A percentile compares a stretch with the other conserved stretches of the same genome.
Conservation (phyloP, 208 protist species). For the Trypanosoma cruzi region DNA sequence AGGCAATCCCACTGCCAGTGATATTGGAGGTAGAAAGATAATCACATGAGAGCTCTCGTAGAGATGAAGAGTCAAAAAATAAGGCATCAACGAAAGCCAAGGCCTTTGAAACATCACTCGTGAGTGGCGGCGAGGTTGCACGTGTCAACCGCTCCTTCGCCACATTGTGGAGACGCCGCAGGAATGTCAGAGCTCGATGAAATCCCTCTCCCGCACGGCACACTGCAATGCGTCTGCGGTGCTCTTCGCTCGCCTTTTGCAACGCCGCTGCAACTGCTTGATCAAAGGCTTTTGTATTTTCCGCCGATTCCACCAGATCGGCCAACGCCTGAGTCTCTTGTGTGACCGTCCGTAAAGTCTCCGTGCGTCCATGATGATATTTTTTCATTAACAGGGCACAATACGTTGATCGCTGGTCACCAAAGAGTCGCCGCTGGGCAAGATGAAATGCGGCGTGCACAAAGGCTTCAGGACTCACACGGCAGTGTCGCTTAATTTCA, state of each 20-base stretch:
- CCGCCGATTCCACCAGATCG: background rate
- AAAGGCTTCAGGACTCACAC: conserved; percentile 32
- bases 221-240: conserved; percentile 9
- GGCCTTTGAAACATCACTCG: conserved; percentile 7
- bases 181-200: conserved; percentile 19
- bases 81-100: conserved; percentile 3
- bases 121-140: background rate
- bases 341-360: conserved; percentile 25
- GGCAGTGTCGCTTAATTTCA: conserved; percentile 29
- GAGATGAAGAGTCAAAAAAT: conserved; percentile 21
- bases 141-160: conserved; percentile 10
- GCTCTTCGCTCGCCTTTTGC: conserved; percentile 15
- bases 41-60: conserved; percentile 24
- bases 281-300: conserved; percentile 5
- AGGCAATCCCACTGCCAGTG: conserved; percentile 18
- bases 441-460: conserved; percentile 33
- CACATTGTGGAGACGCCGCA: conserved; percentile 18
- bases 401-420: conserved; percentile 30
- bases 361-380: conserved; percentile 29
- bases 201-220: conserved; percentile 24
- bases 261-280: conserved; percentile 5
- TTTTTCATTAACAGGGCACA: conserved; percentile 30
- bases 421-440: conserved; percentile 28
- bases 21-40: conserved; percentile 37
- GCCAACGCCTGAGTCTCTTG: conserved; percentile 17